A percentile compares a stretch with the other conserved stretches of the same genome.
Evolutionary conservation across 306 rosid genomes (phyloP).

Genomic region (Elaeagnus macrophylla): DNA sequence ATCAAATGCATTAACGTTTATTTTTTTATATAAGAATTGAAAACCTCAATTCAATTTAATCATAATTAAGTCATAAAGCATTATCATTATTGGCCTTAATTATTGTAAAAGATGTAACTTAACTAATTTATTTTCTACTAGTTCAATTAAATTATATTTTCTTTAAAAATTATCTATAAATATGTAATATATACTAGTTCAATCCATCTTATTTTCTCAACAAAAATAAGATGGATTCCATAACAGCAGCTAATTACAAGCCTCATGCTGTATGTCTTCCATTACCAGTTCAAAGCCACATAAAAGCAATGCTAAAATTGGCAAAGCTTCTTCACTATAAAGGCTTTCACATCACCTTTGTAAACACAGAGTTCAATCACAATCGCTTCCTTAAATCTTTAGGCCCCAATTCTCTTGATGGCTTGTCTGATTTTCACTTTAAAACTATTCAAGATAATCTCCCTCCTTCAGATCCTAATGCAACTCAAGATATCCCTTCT

Average conservation of each 20-base stretch:
- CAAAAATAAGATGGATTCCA: neutral
- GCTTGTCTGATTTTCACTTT: neutral
- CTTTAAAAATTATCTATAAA: too few species aligned
- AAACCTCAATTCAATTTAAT: too few species aligned
- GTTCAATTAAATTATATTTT: too few species aligned
- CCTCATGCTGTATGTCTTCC: neutral
- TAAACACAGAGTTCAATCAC: slow-evolving; percentile 1
- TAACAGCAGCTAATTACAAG: neutral
- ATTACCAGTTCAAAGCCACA: neutral
- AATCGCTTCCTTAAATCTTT: neutral
- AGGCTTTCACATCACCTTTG: neutral
- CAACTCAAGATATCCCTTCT: neutral
- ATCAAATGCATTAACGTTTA: too few species aligned
- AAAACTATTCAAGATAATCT: slow-evolving; percentile 3
- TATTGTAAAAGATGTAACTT: too few species aligned
- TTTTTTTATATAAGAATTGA: too few species aligned
- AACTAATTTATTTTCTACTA: too few species aligned
- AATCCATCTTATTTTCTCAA: too few species aligned
- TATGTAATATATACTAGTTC: too few species aligned
- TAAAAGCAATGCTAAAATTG: neutral
- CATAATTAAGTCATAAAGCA: too few species aligned
- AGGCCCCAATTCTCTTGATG: neutral
- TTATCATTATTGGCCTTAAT: too few species aligned
- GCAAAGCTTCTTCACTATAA: neutral
- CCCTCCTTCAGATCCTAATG: neutral